Base-by-base conservation (phyloP, 345 rosid genomes). In the Clausena lansium region DNA sequence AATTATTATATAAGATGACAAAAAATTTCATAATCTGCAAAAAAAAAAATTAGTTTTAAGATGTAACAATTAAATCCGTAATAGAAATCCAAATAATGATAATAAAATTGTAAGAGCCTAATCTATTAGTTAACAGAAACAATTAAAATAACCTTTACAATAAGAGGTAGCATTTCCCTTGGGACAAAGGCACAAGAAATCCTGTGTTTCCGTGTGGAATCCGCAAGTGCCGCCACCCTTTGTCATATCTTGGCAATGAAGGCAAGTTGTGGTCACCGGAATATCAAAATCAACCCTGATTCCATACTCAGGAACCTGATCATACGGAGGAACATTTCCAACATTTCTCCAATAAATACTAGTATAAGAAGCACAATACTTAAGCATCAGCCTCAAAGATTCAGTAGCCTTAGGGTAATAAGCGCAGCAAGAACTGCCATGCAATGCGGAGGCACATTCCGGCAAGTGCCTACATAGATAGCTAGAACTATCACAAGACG, bases 401-500 rank as follows among this genome's bases (percentile, higher is more conserved):
- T 94, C 97, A 0, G 89, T 90, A 0, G 97, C 97, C 76, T 89
- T 96, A 0, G 99, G 98, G 67, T 83, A 87, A 68, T 96, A 95
- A 13, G 95, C 87, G 71, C 99, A 95, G 76, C 98, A 95, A 36
- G 98, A 93, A 71, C 86, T 85, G 20, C 82, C 74, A 8, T 79
- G 79, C 39, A 86, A 77, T 6, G 89, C 90, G 0, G 86, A 83
- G 50, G 87, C 84, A 20, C 99, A 96, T 32, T 84, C 85, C 0
- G 99, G 99, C 79, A 96, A 82, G 83, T 96, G 94, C 74, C 99
- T 79, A 77, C 99, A 96, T 8, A 92, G 92, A 73, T 94, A 94
- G 67, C 97, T 92, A 14, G 97, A 85, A 76, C 97, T 93, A 47
- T 91, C 99, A 45, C 98, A 94, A 0, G 99, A 89, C 2, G 97